Base-by-base conservation (phyloP, 2,329 filamentous ascomycete species). In the Pseudogymnoascus sp. region DNA sequence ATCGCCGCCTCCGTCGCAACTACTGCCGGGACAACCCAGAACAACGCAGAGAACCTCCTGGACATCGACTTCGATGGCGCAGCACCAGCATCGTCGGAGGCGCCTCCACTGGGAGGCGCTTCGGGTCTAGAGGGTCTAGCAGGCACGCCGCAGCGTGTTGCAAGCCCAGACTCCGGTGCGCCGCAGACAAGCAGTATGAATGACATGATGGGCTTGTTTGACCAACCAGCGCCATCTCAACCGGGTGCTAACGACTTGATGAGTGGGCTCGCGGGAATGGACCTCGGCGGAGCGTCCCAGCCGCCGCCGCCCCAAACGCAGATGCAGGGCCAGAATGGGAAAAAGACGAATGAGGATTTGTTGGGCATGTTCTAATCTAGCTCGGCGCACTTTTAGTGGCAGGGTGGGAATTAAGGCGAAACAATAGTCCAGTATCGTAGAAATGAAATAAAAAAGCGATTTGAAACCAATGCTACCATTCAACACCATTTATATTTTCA, bases 21-120 rank as follows among this genome's bases (percentile, higher is more conserved):
- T 0, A 86, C 85, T 0, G 83, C 86, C 63, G 75, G 80, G 0
- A 72, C 79, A 25, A 71, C 82, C 5, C 88, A 92, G 73, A 89
- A 77, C 78, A 97, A 96, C 70, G 83, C 93, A 67, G 94, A 99
- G 76, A 99, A 97, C 73, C 81, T 99, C 19, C 83, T 99, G 62
- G 94, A 99, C 71, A 96, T 96, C 70, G 92, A 96, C 75, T 96
- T 96, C 72, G 94, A 97, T 71, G 94, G 93, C 25, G 89, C 90
- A 2, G 92, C 90, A 2, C 93, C 93, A 2, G 93, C 94, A n/a
- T 93, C 90, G 11, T 82, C 91, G 60, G 89, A 92, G 67, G 83
- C 84, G 62, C 79, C 85, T 66, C 82, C 85, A 14, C 69, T 74
- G n/a, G 73, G 71, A 52, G 78, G 80, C 52, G 66, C 77, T 16